Percentiles rank a stretch among this genome's conserved stretches.
phyloP scores from a whole-genome alignment of 345 rosid species.

The Eucalyptus sideroxylon region DNA sequence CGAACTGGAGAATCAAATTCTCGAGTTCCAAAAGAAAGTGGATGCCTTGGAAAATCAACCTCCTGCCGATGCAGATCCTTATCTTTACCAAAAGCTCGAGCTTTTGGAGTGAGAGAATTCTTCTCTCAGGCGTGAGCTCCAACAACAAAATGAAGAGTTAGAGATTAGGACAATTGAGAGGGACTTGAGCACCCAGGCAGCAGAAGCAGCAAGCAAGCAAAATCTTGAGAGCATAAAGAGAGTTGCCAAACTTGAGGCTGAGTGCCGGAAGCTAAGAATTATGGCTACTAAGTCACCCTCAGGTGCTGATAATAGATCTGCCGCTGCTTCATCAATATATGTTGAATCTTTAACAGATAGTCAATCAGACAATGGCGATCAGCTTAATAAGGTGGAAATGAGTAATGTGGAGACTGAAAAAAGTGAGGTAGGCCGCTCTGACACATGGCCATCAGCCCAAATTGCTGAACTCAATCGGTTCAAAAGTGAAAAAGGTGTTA shows the following conservation, averaged over 20 bases:
- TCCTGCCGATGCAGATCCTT: constrained; percentile 11
- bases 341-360: constrained; percentile 49
- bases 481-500: constrained; percentile 24
- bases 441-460: constrained; percentile 43
- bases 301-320: constrained; percentile 29
- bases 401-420: constrained; percentile 17
- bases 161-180: constrained; percentile 71
- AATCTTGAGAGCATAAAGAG: constrained; percentile 78
- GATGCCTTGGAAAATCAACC: constrained; percentile 5
- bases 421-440: constrained; percentile 20
- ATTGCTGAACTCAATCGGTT: constrained; percentile 33
- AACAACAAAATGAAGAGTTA: constrained; percentile 53
- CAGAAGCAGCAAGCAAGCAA: constrained; percentile 90
- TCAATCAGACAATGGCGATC: constrained; percentile 62
- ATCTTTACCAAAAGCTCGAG: constrained; percentile 30
- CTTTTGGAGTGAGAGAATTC: constrained; percentile 49
- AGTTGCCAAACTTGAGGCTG: constrained; percentile 89
- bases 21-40: constrained; percentile 21
- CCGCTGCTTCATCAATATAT: constrained; percentile 31
- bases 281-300: constrained; percentile 21
- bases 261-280: constrained; percentile 60
- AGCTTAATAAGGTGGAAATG: constrained; percentile 26
- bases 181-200: constrained; percentile 75
- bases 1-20: constrained; percentile 39
- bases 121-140: constrained; percentile 46